Percentiles rank a stretch among this genome's conserved stretches.
Conservation (phyloP, 345 rosid species). For the Syzygium grande region DNA sequence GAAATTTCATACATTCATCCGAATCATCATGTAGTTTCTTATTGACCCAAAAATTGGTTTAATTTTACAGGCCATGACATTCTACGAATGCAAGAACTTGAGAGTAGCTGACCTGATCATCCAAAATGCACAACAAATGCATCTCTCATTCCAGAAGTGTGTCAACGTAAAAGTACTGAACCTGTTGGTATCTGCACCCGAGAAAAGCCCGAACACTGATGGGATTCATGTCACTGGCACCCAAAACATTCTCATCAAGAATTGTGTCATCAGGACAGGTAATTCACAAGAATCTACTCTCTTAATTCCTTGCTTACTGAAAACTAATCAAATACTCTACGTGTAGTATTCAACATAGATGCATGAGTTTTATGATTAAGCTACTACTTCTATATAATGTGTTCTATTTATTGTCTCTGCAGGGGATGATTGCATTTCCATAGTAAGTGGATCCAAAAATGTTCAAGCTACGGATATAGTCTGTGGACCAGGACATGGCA, state of each 20-base stretch:
- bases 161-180: constrained; percentile 42
- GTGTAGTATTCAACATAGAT: not conserved
- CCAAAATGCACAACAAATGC: constrained; percentile 77
- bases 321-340: not conserved
- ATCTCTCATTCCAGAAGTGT: constrained; percentile 47
- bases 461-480: constrained; percentile 63
- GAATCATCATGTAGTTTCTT: not conserved
- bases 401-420: not conserved
- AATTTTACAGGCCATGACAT: constrained; percentile 24
- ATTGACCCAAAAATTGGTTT: not conserved
- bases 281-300: not conserved
- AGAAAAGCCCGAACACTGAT: constrained; percentile 80
- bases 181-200: constrained; percentile 45
- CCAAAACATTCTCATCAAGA: constrained; percentile 45
- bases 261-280: constrained; percentile 70
- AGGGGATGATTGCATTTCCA: constrained; percentile 97
- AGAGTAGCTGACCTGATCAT: constrained; percentile 50
- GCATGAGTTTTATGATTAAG: not conserved
- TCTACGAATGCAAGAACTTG: constrained; percentile 48
- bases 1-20: not conserved
- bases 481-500: constrained; percentile 98
- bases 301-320: not conserved
- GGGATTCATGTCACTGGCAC: constrained; percentile 76
- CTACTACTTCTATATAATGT: not conserved
- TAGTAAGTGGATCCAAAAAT: constrained; percentile 77